Conservation (phyloP, 768 basidiomycete genomes). For the Collybiopsis confluens region DNA sequence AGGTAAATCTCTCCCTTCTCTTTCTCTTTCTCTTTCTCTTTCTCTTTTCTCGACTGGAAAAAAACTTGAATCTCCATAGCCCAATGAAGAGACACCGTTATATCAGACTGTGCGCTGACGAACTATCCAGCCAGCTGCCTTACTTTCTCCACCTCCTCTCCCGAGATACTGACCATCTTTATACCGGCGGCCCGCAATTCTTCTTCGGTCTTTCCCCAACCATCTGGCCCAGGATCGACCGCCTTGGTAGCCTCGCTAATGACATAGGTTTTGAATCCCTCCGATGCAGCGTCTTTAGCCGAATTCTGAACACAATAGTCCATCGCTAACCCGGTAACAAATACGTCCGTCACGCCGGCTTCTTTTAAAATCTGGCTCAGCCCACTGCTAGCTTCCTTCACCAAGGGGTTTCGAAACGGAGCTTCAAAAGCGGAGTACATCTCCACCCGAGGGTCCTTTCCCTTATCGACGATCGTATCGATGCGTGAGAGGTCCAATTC, state of each 20-base stretch:
- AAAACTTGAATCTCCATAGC: no score
- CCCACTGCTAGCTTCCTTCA: slow-evolving; percentile 14
- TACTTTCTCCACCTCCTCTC: slow-evolving; percentile 4
- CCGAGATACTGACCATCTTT: slow-evolving; percentile 8
- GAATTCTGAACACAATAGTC: slow-evolving; percentile 60
- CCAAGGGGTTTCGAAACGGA: slow-evolving; percentile 27
- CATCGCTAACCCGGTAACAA: slow-evolving; percentile 57
- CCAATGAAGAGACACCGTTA: no score
- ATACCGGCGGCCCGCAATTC: slow-evolving; percentile 15
- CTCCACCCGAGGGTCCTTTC: slow-evolving; percentile 49
- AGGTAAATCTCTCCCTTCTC: no score
- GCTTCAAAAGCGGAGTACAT: slow-evolving; percentile 65
- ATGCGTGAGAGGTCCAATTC: slow-evolving; percentile 28
- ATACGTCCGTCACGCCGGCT: slow-evolving; percentile 40
- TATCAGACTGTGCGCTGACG: neutral
- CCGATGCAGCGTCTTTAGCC: slow-evolving; percentile 38
- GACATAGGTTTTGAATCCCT: slow-evolving; percentile 26
- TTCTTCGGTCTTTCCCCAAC: slow-evolving; percentile 10
- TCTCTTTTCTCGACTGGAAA: no score
- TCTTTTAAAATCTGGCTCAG: slow-evolving; percentile 20
- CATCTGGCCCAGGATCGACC: slow-evolving; percentile 17
- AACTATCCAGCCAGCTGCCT: neutral
- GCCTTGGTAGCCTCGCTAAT: slow-evolving; percentile 20
- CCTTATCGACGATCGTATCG: slow-evolving; percentile 22
- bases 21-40: no score